Percentiles rank a stretch among this genome's conserved stretches.
These are phyloP conservation scores for Eucalyptus tenuipes DNA, from an alignment of 345 rosid species.

Conservation along the genomic window DNA sequence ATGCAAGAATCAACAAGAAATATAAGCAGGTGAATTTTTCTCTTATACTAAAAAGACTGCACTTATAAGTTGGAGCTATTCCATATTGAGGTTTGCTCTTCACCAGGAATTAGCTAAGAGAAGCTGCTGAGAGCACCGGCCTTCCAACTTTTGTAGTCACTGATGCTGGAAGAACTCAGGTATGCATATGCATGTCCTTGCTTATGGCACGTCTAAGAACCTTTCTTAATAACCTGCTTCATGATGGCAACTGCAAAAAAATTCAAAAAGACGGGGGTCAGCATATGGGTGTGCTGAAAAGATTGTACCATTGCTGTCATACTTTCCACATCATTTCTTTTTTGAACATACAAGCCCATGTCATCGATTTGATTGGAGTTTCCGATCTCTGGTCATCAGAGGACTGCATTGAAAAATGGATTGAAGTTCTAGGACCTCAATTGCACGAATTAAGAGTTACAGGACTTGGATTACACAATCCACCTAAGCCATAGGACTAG, in stretches of 20 bases:
- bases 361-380: not conserved
- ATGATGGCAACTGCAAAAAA: not conserved
- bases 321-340: not conserved
- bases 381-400: not conserved
- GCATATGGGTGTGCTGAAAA: not conserved
- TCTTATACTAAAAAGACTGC: not conserved
- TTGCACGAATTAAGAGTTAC: not conserved
- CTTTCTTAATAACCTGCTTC: not conserved
- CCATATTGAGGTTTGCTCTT: not conserved
- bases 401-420: not conserved
- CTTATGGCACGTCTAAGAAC: not conserved
- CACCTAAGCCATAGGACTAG: not conserved
- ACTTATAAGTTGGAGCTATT: not conserved
- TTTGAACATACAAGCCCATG: no score
- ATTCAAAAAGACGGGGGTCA: not conserved
- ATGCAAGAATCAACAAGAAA: slow-evolving; percentile 84
- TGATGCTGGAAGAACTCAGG: slow-evolving; percentile 94
- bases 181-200: not conserved
- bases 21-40: slow-evolving; percentile 48
- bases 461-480: not conserved
- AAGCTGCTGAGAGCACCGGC: slow-evolving; percentile 65
- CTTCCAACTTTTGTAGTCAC: slow-evolving; percentile 84
- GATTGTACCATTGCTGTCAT: not conserved
- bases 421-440: not conserved
- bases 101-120: slow-evolving; percentile 52